Evolutionary conservation across 352 stramenopile species (phyloP), one percentile per base, ranked within the genome.

Genomic region (Pythium angustatum): DNA sequence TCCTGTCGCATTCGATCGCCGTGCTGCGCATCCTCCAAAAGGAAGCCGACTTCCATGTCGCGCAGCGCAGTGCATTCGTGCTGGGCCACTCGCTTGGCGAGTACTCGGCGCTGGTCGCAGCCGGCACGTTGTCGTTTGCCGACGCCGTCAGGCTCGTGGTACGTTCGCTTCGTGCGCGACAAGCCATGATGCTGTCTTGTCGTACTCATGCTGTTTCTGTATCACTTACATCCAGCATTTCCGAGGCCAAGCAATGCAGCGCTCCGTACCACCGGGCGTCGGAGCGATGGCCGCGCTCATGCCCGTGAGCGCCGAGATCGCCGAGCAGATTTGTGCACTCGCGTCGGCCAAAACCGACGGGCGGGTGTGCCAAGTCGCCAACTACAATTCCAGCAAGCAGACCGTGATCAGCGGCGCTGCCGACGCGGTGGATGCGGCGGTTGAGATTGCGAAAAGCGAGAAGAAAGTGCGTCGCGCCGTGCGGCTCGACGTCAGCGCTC

Each of bases 311-410:
- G 51, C 70, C 12, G 50, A 71, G 33, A 83, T 79, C 28, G 80
- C 78, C 33, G 78, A 92, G 38, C 69, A 78, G 15, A 72, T 91
- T 61, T 93, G 81, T 60, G 59, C 59, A 33, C 47, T 76, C 40
- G 78, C 78, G 6, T 70, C 77, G 14, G 49, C 58, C 1, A 62
- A 69, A 50, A 75, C 76, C 0, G 55, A 63, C 15, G 75, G 71
- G 34, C 49, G 44, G 11, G 73, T 86, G 8, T 95, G 87, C 61
- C 72, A 90, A 60, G 85, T 95, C 38, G 86, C 88, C 61, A 96
- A 96, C 73, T 92, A 93, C 75, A 96, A 96, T 75, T 94, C 84
- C 11, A 90, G 66, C 68, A 92, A 91, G 71, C 88, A 96, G 69
- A 75, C 69, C 31, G 88, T 96, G 52, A 83, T 96, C 69, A 95